Percentiles rank a stretch among this genome's conserved stretches.
Evolutionary conservation across 2,329 filamentous ascomycete genomes (phyloP).

Genomic region (Diaporthe sp.): DNA sequence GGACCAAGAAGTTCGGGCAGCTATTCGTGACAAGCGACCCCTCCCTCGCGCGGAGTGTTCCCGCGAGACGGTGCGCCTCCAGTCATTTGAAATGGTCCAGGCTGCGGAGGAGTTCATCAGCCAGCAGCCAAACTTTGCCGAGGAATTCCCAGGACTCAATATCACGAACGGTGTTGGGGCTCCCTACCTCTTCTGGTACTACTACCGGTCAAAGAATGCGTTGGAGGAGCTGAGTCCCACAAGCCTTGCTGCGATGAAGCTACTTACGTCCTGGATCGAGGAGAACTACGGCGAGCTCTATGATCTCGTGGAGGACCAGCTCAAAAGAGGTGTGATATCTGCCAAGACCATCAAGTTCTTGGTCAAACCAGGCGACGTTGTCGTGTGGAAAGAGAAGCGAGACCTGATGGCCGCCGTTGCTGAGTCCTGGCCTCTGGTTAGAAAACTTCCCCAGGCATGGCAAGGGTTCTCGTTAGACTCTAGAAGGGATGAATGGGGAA

Average conservation of each 20-base stretch:
- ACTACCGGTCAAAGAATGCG: neutral
- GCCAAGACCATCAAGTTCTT: neutral
- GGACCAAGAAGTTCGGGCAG: neutral
- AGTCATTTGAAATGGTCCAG: neutral
- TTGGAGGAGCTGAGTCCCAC: neutral
- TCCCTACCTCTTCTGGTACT: neutral
- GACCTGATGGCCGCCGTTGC: neutral
- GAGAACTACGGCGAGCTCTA: neutral
- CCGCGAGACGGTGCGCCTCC: neutral
- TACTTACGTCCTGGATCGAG: neutral
- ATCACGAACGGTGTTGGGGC: neutral
- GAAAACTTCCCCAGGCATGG: neutral
- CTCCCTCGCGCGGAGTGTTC: neutral
- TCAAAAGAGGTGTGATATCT: neutral
- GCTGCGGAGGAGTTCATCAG: neutral
- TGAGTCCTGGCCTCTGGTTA: neutral
- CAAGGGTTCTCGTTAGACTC: neutral
- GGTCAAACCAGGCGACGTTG: neutral
- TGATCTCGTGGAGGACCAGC: neutral
- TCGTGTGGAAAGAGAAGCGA: neutral
- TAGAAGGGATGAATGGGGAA: neutral
- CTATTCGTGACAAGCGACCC: neutral
- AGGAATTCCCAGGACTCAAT: neutral
- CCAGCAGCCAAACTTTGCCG: neutral
- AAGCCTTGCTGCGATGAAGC: neutral